Percentiles rank a stretch among this genome's conserved stretches.
Evolutionary conservation across 208 protist genomes (phyloP).

Genomic region (Novymonas esmeraldas): DNA sequence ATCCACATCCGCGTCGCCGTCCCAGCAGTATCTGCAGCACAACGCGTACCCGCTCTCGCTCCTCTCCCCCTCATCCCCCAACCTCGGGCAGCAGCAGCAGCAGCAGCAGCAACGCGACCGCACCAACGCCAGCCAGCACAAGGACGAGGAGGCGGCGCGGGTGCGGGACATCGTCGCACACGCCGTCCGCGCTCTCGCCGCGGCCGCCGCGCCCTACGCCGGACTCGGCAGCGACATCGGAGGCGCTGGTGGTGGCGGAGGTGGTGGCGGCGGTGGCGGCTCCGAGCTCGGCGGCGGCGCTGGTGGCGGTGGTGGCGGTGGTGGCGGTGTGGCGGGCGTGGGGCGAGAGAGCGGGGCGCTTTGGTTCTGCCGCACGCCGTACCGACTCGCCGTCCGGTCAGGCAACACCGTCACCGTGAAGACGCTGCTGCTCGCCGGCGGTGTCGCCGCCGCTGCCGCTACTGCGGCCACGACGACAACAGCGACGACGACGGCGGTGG

Average conservation of each 20-base stretch:
- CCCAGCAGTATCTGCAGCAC: too few species aligned
- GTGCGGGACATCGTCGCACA: slow-evolving; percentile 6
- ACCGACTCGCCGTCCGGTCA: slow-evolving; percentile 53
- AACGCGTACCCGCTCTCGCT: not conserved
- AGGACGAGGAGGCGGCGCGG: slow-evolving; percentile 4
- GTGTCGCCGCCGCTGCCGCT: not conserved
- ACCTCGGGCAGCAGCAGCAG: not conserved
- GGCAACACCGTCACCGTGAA: slow-evolving; percentile 23
- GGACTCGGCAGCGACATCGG: not conserved
- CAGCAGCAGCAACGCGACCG: not conserved
- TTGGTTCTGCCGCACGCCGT: slow-evolving; percentile 57
- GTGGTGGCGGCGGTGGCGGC: not conserved
- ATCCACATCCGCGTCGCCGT: not conserved
- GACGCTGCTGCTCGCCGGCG: slow-evolving; percentile 16
- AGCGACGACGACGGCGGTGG: too few species aligned
- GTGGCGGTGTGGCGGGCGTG: not conserved
- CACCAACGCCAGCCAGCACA: not conserved
- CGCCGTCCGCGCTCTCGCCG: not conserved
- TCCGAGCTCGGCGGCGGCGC: not conserved
- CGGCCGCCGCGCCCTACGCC: not conserved
- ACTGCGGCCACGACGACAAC: too few species aligned
- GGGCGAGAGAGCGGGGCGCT: too few species aligned
- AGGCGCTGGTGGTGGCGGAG: not conserved
- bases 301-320: not conserved
- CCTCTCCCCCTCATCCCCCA: not conserved